Conservation (phyloP, 345 rosid genomes). For the Noccaea bulbosa region DNA sequence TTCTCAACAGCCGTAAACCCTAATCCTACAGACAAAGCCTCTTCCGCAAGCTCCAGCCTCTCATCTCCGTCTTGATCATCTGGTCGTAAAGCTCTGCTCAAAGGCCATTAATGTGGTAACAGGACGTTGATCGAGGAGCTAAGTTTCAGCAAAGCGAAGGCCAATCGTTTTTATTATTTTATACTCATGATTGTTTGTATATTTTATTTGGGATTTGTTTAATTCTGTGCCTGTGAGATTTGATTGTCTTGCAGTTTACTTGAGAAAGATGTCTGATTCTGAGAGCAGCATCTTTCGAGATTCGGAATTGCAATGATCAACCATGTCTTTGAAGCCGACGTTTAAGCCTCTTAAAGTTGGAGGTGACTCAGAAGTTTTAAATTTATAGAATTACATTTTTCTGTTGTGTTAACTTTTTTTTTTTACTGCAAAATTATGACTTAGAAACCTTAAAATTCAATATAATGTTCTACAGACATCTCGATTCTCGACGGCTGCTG, state of each 20-base stretch:
- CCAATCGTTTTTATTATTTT: neutral
- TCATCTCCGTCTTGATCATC: neutral
- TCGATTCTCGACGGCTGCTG: too few relatives aligned
- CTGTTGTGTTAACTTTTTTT: too few relatives aligned
- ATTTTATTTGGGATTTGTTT: neutral
- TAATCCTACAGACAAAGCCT: neutral
- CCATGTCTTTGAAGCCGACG: neutral
- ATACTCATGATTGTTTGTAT: slow-evolving; percentile 2
- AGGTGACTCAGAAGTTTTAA: neutral
- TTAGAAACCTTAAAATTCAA: too few relatives aligned
- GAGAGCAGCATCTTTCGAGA: too few relatives aligned
- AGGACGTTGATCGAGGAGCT: neutral
- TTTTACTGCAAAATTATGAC: too few relatives aligned
- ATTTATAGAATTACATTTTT: too few relatives aligned
- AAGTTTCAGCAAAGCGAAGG: neutral
- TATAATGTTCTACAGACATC: too few relatives aligned
- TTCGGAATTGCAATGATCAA: neutral
- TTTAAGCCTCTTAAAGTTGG: neutral
- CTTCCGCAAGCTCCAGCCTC: neutral
- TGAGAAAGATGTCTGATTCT: neutral
- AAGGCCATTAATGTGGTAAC: neutral
- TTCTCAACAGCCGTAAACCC: slow-evolving; percentile 7
- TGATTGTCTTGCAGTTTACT: slow-evolving; percentile 3
- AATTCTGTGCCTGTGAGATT: neutral
- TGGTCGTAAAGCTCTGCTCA: neutral